A percentile compares a stretch with the other conserved stretches of the same genome.
Conservation (phyloP, 371 early-diverging fungal species). For the Mucor velutinosus region DNA sequence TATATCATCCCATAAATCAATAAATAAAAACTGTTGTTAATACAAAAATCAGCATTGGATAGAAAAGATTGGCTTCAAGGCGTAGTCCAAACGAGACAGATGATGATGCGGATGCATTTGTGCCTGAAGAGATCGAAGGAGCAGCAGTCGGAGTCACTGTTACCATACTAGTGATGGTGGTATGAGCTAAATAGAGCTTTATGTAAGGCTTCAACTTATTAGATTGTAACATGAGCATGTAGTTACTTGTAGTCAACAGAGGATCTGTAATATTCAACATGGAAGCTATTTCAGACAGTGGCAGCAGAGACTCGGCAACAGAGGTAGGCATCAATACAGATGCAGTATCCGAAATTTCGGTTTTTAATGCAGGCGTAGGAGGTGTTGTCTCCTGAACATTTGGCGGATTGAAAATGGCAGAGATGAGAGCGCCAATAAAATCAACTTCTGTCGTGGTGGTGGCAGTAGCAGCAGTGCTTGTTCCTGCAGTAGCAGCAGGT, state of each 20-base stretch:
- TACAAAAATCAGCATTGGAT: not conserved
- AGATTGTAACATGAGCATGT: not conserved
- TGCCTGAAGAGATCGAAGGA: not conserved
- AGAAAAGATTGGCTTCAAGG: not conserved
- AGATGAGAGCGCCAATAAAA: not conserved
- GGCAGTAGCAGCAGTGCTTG: not conserved
- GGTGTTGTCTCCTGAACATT: not conserved
- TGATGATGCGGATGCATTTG: not conserved
- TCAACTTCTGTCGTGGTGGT: not conserved
- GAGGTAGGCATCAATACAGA: not conserved
- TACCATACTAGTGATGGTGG: slow-evolving; percentile 8
- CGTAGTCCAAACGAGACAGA: not conserved
- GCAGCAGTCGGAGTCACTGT: slow-evolving; percentile 11
- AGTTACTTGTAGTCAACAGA: slow-evolving; percentile 6
- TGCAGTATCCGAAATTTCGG: not conserved
- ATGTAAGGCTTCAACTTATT: not conserved
- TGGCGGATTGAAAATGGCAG: not conserved
- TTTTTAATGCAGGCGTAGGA: not conserved
- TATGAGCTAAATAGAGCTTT: slow-evolving; percentile 14
- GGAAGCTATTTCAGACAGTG: not conserved
- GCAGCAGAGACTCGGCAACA: not conserved
- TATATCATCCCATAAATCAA: not conserved
- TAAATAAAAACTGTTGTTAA: not conserved
- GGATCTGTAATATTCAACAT: not conserved
- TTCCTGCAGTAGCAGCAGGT: not conserved